These are phyloP conservation scores for Gamsiella multidivaricata DNA, from an alignment of 192 early-diverging fungal species.

Conservation along the genomic window DNA sequence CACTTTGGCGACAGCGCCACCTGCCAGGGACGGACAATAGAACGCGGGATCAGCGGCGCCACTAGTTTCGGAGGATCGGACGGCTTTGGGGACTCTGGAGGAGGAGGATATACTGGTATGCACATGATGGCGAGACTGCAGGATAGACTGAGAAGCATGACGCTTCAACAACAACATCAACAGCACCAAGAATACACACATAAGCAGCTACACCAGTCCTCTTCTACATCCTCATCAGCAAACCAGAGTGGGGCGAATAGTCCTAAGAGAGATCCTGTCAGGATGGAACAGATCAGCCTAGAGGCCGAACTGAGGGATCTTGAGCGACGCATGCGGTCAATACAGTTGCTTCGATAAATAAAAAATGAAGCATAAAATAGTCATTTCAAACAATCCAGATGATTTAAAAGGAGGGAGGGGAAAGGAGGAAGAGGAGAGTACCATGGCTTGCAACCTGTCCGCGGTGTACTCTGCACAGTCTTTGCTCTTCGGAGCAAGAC, in stretches of 20 bases:
- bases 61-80: constrained; percentile 1
- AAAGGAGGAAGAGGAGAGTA: too few species aligned
- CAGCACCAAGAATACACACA: constrained; percentile 13
- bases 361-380: too few species aligned
- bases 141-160: constrained; percentile 24
- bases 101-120: constrained; percentile 7
- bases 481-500: too few species aligned
- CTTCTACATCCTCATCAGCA: constrained; percentile 1
- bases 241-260: neutral
- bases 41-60: neutral
- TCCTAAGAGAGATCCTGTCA: constrained; percentile 24
- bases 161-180: constrained; percentile 28
- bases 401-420: too few species aligned
- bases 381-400: too few species aligned
- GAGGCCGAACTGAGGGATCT: constrained; percentile 38
- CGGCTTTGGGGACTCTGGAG: too few species aligned
- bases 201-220: constrained; percentile 8
- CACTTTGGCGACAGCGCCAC: constrained; percentile 3
- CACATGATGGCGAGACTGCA: constrained; percentile 37
- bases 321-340: constrained; percentile 40
- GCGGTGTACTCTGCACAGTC: too few species aligned
- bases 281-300: constrained; percentile 27
- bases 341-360: constrained; percentile 21
- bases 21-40: neutral
- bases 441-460: too few species aligned